phyloP scores from a whole-genome alignment of 2,329 filamentous ascomycete genomes.

The Pseudomassariella vexata region DNA sequence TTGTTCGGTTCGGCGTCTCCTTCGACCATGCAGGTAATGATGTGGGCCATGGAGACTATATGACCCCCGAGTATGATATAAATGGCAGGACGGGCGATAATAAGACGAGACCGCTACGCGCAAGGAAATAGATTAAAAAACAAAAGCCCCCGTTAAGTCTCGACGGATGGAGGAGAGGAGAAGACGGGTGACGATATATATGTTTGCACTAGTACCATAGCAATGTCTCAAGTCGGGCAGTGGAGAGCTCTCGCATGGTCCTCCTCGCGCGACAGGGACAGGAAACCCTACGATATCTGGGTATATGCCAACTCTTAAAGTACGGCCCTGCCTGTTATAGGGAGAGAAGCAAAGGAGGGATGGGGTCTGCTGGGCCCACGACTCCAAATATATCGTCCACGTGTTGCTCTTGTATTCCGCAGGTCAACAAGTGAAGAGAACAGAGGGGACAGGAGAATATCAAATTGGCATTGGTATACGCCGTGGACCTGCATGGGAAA shows the following conservation, averaged over 20 bases:
- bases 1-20: conserved; percentile 32
- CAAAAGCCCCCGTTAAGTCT: conserved; percentile 19
- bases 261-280: conserved; percentile 14
- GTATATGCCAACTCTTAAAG: conserved; percentile 19
- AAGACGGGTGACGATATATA: conserved; percentile 25
- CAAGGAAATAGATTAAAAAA: conserved; percentile 22
- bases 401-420: conserved; percentile 8
- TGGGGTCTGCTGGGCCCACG: no score
- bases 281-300: no score
- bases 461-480: no score
- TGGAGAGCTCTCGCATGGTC: conserved; percentile 9
- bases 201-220: conserved; percentile 18
- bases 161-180: conserved; percentile 19
- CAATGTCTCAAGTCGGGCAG: conserved; percentile 14
- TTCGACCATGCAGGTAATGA: conserved; percentile 52
- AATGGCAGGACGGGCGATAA: conserved; percentile 2
- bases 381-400: conserved; percentile 15
- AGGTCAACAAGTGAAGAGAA: conserved; percentile 11
- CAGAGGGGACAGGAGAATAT: no score
- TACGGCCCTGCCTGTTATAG: conserved; percentile 11
- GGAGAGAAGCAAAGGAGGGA: conserved; percentile 5
- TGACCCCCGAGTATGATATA: conserved; percentile 13
- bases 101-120: conserved; percentile 22
- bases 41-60: conserved; percentile 48
- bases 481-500: no score